Evolutionary conservation across 441 rosid species (phyloP).

Genomic region (Daphne laureola): DNA sequence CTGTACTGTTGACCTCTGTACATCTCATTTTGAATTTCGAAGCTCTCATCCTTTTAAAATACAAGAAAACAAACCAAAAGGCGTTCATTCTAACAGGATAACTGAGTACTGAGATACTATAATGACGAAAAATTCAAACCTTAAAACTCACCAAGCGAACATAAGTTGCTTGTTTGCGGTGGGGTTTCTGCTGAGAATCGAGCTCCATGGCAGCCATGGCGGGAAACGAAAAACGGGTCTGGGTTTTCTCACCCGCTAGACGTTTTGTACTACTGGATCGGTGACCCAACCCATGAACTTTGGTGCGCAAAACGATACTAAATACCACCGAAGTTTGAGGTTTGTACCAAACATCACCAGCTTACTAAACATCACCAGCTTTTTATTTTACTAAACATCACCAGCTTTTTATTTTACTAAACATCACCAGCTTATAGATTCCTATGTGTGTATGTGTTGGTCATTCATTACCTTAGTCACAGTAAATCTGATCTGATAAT

Average conservation of each 20-base stretch:
- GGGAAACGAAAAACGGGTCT: constrained; percentile 32
- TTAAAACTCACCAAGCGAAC: constrained; percentile 27
- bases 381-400: too few relatives aligned
- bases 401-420: too few relatives aligned
- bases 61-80: background rate
- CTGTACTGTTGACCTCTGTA: constrained; percentile 94
- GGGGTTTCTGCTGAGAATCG: constrained; percentile 33
- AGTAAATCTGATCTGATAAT: too few relatives aligned
- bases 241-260: background rate
- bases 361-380: too few relatives aligned
- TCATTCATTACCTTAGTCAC: too few relatives aligned
- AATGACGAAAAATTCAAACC: background rate
- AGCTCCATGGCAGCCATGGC: constrained; percentile 57
- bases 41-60: constrained; percentile 61
- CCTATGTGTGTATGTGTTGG: too few relatives aligned
- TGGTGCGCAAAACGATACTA: background rate
- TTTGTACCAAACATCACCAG: too few relatives aligned
- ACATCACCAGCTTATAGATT: too few relatives aligned
- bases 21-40: constrained; percentile 55
- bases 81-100: constrained; percentile 4
- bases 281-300: background rate
- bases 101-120: background rate
- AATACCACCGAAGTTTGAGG: too few relatives aligned
- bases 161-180: constrained; percentile 52
- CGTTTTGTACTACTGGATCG: background rate